phyloP scores from a whole-genome alignment of 495 filamentous ascomycete species.

The Cercophora sp. region DNA sequence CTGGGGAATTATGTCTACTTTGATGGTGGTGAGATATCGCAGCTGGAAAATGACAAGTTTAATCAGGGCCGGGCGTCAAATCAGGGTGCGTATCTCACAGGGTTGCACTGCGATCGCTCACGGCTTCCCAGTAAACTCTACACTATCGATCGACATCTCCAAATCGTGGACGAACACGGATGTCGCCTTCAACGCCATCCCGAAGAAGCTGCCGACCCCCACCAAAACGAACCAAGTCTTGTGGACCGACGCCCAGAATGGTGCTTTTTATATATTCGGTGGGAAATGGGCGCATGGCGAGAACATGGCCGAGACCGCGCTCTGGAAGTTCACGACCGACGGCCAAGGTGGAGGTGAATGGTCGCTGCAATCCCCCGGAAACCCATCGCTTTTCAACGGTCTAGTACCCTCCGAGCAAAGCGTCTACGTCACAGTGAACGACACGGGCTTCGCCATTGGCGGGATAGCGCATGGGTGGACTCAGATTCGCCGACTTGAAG shows the following conservation, averaged over 20 bases:
- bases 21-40: slow-evolving; percentile 18
- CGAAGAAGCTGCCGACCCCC: slow-evolving; percentile 16
- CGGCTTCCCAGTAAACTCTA: not conserved
- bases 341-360: slow-evolving; percentile 35
- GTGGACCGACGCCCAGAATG: slow-evolving; percentile 24
- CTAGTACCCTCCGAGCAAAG: slow-evolving; percentile 3
- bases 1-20: slow-evolving; percentile 21
- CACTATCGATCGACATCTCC: slow-evolving; percentile 29
- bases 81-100: not conserved
- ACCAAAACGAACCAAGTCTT: slow-evolving; percentile 20
- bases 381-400: slow-evolving; percentile 1
- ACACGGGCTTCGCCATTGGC: slow-evolving; percentile 16
- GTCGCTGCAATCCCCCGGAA: slow-evolving; percentile 14
- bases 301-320: slow-evolving; percentile 18
- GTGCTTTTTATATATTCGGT: slow-evolving; percentile 35
- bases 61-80: not conserved
- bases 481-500: not conserved
- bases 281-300: slow-evolving; percentile 19
- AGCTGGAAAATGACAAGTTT: slow-evolving; percentile 6
- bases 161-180: slow-evolving; percentile 32
- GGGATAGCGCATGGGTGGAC: slow-evolving; percentile 16
- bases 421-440: slow-evolving; percentile 4
- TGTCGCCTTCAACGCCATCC: slow-evolving; percentile 24
- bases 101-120: not conserved
- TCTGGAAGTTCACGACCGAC: slow-evolving; percentile 35